Conservation (phyloP, 192 early-diverging fungal genomes). For the Coemansia sp. region DNA sequence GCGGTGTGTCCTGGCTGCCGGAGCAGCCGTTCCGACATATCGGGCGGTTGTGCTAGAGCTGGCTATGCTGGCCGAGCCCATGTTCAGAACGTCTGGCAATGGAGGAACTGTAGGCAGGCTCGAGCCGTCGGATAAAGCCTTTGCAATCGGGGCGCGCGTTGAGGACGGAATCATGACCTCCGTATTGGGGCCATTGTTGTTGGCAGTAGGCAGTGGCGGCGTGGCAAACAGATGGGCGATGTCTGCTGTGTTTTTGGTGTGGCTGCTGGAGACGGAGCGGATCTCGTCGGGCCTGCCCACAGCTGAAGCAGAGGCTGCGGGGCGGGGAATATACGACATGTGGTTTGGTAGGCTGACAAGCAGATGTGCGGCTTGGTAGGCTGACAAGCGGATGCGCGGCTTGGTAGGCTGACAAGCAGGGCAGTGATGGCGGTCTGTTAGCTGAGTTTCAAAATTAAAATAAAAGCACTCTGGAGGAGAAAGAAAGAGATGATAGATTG, state of each 20-base stretch:
- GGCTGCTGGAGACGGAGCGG: constrained; percentile 14
- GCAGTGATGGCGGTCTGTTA: not conserved
- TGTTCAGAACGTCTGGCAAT: constrained; percentile 11
- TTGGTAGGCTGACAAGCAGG: not conserved
- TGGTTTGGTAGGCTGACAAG: too few species aligned
- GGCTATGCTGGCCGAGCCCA: constrained; percentile 12
- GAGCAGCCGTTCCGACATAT: constrained; percentile 15
- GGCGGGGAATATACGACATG: constrained; percentile 44
- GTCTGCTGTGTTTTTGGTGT: constrained; percentile 20
- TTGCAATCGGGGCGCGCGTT: constrained; percentile 32
- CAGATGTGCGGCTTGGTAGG: not conserved
- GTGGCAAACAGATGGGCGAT: constrained; percentile 1
- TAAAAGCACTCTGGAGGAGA: not conserved
- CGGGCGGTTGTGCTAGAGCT: constrained; percentile 6
- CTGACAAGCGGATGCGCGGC: too few species aligned
- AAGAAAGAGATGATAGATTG: not conserved
- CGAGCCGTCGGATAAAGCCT: constrained; percentile 26
- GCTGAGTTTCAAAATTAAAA: constrained; percentile 4
- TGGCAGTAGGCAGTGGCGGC: not conserved
- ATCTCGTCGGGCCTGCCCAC: constrained; percentile 46
- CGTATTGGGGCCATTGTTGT: not conserved
- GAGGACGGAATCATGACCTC: constrained; percentile 22
- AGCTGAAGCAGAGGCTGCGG: constrained; percentile 2
- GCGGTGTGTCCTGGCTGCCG: constrained; percentile 1
- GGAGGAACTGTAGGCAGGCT: constrained; percentile 35